These are phyloP conservation scores for Sisymbrium altissimum DNA, from an alignment of 345 rosid species.

Conservation along the genomic window DNA sequence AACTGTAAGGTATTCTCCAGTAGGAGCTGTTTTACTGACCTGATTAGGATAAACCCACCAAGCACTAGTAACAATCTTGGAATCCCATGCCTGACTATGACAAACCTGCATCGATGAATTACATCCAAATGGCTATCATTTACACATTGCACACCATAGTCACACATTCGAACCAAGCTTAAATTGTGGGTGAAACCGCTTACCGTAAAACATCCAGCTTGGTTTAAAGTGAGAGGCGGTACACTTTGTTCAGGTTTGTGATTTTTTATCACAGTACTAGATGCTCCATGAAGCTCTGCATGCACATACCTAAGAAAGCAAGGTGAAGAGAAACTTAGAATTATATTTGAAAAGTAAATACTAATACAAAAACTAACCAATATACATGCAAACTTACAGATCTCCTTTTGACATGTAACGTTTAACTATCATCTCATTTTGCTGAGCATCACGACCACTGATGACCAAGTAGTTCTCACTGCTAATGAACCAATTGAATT, in stretches of 20 bases:
- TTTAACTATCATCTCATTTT: constrained; percentile 96
- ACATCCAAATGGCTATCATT: constrained; percentile 8
- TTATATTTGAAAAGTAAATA: background rate
- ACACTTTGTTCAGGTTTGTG: constrained; percentile 86
- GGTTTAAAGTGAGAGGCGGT: constrained; percentile 94
- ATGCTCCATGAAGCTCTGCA: constrained; percentile 97
- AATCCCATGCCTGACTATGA: constrained; percentile 98
- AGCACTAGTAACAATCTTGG: constrained; percentile 96
- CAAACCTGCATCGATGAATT: constrained; percentile 60
- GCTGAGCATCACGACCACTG: constrained; percentile 98
- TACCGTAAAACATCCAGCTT: constrained; percentile 96
- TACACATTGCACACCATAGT: constrained; percentile 7
- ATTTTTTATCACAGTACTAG: constrained; percentile 94
- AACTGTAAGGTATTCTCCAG: constrained; percentile 96
- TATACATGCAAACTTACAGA: constrained; percentile 52
- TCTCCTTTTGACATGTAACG: constrained; percentile 99
- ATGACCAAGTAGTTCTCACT: constrained; percentile 90
- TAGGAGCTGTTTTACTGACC: constrained; percentile 99
- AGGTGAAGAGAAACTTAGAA: background rate
- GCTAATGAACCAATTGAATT: constrained; percentile 97
- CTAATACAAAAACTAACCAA: constrained; percentile 1
- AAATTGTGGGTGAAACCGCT: constrained; percentile 4
- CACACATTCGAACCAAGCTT: background rate
- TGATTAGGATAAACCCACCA: constrained; percentile 99
- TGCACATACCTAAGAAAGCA: constrained; percentile 72